Evolutionary conservation across 192 early-diverging fungal genomes (phyloP), one percentile per base, ranked within the genome.

Genomic region (Rhizophagus prolifer): DNA sequence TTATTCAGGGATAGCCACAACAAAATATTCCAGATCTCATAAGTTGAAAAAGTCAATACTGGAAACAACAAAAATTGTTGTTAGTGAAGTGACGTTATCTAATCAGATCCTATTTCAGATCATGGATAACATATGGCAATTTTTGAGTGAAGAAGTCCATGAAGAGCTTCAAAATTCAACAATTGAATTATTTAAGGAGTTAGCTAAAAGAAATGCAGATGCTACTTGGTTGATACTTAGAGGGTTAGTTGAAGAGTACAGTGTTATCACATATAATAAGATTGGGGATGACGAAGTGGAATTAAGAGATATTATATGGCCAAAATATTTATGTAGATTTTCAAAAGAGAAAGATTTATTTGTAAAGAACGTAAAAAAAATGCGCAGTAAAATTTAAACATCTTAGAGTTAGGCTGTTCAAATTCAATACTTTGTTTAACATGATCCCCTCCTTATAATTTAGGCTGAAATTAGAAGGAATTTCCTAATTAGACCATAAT

Each of bases 121-220:
- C 23, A 76, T 76, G 4, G 65, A 76, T 38, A 58, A 9, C 1
- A 67, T 44, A 28, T 54, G 30, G 23, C 34, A 30, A 23, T 76
- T 76, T 68, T 54, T 76, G 50, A 76, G 23, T 54, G 54, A 76
- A 10, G 23, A 68, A 68, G 9, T 68, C 19, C 64, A 76, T 44
- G 64, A 66, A 25, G 54, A 68, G 10, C 26, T 68, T 58, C 63
- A 76, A 68, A 58, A n/a, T 58, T 19, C 34, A 3, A 28, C 66
- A 44, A 63, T 14, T 50, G 64, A 59, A 54, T 66, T 66, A 36
- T 76, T 68, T 36, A 36, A 9, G 13, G 75, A 66, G 38, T 25
- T 76, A 14, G 28, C 47, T 9, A n/a, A 58, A 12, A 67, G 26
- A 58, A 36, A 34, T 68, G 12, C 75, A 1, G 31, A 76, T 58